Evolutionary conservation across 2,329 filamentous ascomycete species (phyloP).

Genomic region (Aphanocladium album): DNA sequence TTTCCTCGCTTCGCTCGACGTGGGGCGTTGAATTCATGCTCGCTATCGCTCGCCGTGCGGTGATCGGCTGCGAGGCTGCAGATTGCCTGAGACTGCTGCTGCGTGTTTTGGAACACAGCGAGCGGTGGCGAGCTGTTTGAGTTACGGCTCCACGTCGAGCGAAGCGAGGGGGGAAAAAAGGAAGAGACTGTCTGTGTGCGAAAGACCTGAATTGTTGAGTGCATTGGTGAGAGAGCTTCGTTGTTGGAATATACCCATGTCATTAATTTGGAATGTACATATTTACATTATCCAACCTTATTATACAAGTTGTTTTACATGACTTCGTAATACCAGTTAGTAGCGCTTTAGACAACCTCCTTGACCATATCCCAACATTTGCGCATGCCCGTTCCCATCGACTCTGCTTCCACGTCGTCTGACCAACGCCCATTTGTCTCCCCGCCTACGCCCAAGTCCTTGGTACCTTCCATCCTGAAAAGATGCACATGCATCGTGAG

Average conservation of each 20-base stretch:
- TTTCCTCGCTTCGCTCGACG: too few relatives aligned
- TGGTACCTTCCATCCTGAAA: constrained; percentile 33
- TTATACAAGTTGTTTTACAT: background rate
- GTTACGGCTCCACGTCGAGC: background rate
- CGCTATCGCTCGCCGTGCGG: too few relatives aligned
- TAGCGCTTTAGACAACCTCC: constrained; percentile 12
- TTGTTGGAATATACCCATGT: background rate
- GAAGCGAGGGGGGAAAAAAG: background rate
- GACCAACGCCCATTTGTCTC: constrained; percentile 31
- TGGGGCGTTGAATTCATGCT: too few relatives aligned
- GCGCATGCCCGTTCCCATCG: constrained; percentile 55
- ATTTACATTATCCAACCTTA: background rate
- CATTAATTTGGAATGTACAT: background rate
- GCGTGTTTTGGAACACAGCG: background rate
- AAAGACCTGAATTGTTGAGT: background rate
- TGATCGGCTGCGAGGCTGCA: too few relatives aligned
- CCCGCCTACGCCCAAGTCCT: background rate
- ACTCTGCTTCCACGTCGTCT: constrained; percentile 40
- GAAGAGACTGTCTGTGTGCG: too few relatives aligned
- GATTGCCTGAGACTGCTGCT: too few relatives aligned
- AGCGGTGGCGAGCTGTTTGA: background rate
- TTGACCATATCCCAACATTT: constrained; percentile 49
- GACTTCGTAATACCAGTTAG: background rate
- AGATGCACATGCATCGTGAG: constrained; percentile 54
- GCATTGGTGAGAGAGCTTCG: background rate